A percentile compares a stretch with the other conserved stretches of the same genome.
These are phyloP conservation scores for Bauhinia variegata DNA, from an alignment of 306 rosid species.

Conservation along the genomic window DNA sequence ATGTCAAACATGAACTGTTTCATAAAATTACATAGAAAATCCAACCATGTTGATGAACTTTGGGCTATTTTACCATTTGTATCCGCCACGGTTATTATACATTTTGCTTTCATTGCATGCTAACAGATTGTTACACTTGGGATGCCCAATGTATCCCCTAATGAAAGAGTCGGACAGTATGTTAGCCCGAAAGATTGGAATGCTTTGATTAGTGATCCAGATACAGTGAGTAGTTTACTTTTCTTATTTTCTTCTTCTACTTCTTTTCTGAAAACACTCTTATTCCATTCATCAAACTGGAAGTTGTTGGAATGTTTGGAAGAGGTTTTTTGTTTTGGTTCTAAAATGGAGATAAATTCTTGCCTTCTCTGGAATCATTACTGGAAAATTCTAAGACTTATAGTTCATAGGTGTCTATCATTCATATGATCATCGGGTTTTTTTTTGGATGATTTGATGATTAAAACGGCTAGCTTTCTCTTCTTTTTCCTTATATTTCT, in stretches of 20 bases:
- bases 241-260: no score
- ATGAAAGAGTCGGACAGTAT: conserved; percentile 78
- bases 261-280: no score
- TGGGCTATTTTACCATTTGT: conserved; percentile 7
- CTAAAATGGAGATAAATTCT: no score
- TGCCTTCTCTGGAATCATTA: no score
- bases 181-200: conserved; percentile 86
- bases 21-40: conserved; percentile 7
- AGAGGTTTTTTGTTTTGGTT: conserved; percentile 3
- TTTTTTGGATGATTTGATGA: neutral
- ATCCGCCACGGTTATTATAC: conserved; percentile 16
- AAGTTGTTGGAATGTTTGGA: neutral
- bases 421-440: no score
- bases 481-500: neutral
- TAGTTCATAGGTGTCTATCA: no score
- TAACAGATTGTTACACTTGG: conserved; percentile 95
- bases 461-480: no score
- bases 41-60: conserved; percentile 1
- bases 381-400: no score
- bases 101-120: conserved; percentile 11
- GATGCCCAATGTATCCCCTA: conserved; percentile 80
- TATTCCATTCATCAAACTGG: neutral
- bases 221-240: conserved; percentile 59
- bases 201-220: conserved; percentile 73
- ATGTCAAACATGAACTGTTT: conserved; percentile 15